Conservation (phyloP, 2,329 filamentous ascomycete species). For the Talaromyces marneffei region DNA sequence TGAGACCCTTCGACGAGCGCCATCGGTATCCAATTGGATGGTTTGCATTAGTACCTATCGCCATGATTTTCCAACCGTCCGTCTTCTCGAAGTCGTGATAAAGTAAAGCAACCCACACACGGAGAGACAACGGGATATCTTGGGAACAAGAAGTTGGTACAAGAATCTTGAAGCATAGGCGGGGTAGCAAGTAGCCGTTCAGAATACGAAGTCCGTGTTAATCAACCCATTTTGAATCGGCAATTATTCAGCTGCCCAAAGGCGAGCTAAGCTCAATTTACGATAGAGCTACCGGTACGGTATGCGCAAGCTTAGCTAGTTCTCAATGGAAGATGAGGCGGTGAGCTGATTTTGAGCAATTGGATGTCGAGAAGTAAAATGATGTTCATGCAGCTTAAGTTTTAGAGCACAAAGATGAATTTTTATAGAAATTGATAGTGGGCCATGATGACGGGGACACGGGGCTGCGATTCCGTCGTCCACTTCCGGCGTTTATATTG, state of each 20-base stretch:
- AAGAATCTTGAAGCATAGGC: background rate
- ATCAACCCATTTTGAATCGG: background rate
- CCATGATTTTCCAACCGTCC: background rate
- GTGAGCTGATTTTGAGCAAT: background rate
- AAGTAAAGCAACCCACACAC: no score
- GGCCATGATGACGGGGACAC: background rate
- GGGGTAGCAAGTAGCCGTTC: background rate
- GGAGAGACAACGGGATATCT: background rate
- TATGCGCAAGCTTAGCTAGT: background rate
- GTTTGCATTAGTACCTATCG: background rate
- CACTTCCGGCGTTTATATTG: background rate
- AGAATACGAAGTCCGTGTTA: background rate
- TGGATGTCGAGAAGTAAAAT: no score
- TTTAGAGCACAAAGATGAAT: background rate
- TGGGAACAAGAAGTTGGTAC: background rate
- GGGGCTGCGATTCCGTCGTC: background rate
- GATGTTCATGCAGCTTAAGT: background rate
- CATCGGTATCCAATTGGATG: slow-evolving; percentile 1
- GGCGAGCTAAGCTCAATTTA: background rate
- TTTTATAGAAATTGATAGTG: background rate
- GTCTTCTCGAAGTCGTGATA: background rate
- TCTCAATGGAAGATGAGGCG: background rate
- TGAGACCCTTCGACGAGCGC: slow-evolving; percentile 8
- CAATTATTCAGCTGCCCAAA: background rate
- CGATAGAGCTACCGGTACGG: slow-evolving; percentile 2